Evolutionary conservation across 1,284 basidiomycete species (phyloP), one percentile per base, ranked within the genome.

Genomic region (Microbotryum saponariae): DNA sequence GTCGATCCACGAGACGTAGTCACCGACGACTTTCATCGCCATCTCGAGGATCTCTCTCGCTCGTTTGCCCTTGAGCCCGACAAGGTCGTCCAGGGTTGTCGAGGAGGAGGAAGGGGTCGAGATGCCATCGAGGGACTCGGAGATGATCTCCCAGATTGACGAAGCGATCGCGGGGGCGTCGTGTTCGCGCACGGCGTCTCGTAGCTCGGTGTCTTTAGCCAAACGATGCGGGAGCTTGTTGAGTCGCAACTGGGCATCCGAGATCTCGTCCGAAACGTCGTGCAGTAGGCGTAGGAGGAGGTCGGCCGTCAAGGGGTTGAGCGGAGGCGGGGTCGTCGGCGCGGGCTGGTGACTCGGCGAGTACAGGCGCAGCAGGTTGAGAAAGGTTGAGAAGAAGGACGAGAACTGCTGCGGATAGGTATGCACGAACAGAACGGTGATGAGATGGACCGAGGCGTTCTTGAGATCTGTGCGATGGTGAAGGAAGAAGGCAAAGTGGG

Each of bases 1-100:
- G 74, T 99, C 97, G 71, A 98, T 88, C 96, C 96, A 99, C 10
- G 92, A 91, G 67, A 91, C 91, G 76, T 97, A 98, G 49, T 92
- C 90, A 12, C 86, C 89, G 72, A 96, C 89, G 2, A 96, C 90
- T 66, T 88, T 82, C 63, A 97, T 81, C 18, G 91, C 89, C 82
- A 88, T 86, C 71, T 93, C 89, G 0, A 91, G 87, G 8, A 90
- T 81, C 71, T 96, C 93, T 14, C 85, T 78, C 61, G 85, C 84
- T 46, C 82, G 80, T 47, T 81, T 79, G 23, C 85, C 72, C 57
- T 84, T 58, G 44, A 64, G 31, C 16, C 62, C 62, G 4, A 56
- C 52, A 18, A 44, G 54, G 4, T 66, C 54, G 49, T 51, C 37
- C 14, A 42, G 16, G 14, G 37, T 42, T 16, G 37, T 42, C 23